Percentiles rank a stretch among this genome's conserved stretches.
Conservation (phyloP, 2,329 filamentous ascomycete genomes). For the Ophiostoma montium region DNA sequence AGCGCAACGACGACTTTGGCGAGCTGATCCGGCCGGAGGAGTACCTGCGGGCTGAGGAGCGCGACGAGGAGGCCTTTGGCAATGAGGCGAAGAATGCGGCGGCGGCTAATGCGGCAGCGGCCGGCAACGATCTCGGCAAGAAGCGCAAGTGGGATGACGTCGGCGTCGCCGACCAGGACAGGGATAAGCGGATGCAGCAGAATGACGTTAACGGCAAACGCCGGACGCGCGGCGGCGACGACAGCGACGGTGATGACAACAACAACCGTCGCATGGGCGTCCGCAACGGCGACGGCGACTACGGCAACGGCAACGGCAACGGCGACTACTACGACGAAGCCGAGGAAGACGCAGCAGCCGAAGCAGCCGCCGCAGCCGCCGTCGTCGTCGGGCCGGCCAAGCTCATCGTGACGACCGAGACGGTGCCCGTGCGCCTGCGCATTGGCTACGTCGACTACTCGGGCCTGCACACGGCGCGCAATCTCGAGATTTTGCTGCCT, state of each 20-base stretch:
- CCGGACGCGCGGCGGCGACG: too few species aligned
- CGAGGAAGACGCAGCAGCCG: slow-evolving; percentile 30
- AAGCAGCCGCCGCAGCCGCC: slow-evolving; percentile 37
- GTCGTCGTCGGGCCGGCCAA: slow-evolving; percentile 46
- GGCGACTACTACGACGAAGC: slow-evolving; percentile 45
- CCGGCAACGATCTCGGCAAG: slow-evolving; percentile 49
- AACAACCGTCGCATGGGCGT: slow-evolving; percentile 9
- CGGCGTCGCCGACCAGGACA: slow-evolving; percentile 21
- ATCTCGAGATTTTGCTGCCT: slow-evolving; percentile 86
- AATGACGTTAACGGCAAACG: background rate
- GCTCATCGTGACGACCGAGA: slow-evolving; percentile 49
- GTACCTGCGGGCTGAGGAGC: slow-evolving; percentile 82
- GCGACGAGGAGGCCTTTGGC: slow-evolving; percentile 48
- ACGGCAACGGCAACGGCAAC: slow-evolving; percentile 28
- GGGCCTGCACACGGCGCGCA: slow-evolving; percentile 84
- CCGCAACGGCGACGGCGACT: background rate
- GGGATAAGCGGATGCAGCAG: slow-evolving; percentile 45
- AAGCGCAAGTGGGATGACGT: slow-evolving; percentile 89
- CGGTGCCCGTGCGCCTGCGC: slow-evolving; percentile 54
- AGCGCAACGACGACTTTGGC: slow-evolving; percentile 79
- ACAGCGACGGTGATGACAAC: slow-evolving; percentile 3
- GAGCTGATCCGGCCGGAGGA: slow-evolving; percentile 90
- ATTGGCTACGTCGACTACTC: slow-evolving; percentile 86
- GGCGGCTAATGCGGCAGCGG: slow-evolving; percentile 20
- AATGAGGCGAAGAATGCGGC: slow-evolving; percentile 37